Evolutionary conservation across 1,139 yeast species (phyloP), one percentile per base, ranked within the genome.

Genomic region (Saccharomyces hybrid): DNA sequence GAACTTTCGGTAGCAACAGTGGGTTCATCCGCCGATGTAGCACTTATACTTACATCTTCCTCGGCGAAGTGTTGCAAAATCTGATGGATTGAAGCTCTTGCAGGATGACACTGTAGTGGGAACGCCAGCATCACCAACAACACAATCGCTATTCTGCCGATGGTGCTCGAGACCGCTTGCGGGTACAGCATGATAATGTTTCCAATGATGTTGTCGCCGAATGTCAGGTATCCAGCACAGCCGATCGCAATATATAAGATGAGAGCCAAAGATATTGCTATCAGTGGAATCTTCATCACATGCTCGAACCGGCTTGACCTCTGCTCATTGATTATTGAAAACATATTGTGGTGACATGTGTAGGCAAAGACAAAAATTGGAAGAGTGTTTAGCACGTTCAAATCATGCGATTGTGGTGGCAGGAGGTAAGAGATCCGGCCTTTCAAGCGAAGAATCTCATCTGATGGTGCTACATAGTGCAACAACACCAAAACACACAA

Each of bases 301-400:
- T 76, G 82, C 53, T 77, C 68, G 1, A 82, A 75, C 46, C 80
- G 77, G 52, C 79, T 77, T 52, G 85, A 84, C 29, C 69, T 64
- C 51, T 81, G 73, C 67, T 86, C 91, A 65, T 85, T 85, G 59
- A 85, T 81, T 49, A 86, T 79, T 3, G 90, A 84, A 69, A 86
- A 84, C 84, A 84, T 84, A 67, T 86, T 86, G 69, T 86, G 91
- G 68, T 86, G 93, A 65, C 91, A 86, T 2, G 93, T 86, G 69
- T 84, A 86, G 1, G 91, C 89, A 73, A 86, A 86, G 28, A 86
- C 88, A 65, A 85, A 82, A 52, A 86, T 83, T 1, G 91, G 90
- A 69, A 86, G 83, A 44, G 86, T 73, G 5, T 78, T 68, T 47
- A 78, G 64, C 31, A 75, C 66, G 2, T 77, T 66, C 4, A 63